Evolutionary conservation across 495 filamentous ascomycete genomes (phyloP).

Genomic region (Lentithecium fluviatile): DNA sequence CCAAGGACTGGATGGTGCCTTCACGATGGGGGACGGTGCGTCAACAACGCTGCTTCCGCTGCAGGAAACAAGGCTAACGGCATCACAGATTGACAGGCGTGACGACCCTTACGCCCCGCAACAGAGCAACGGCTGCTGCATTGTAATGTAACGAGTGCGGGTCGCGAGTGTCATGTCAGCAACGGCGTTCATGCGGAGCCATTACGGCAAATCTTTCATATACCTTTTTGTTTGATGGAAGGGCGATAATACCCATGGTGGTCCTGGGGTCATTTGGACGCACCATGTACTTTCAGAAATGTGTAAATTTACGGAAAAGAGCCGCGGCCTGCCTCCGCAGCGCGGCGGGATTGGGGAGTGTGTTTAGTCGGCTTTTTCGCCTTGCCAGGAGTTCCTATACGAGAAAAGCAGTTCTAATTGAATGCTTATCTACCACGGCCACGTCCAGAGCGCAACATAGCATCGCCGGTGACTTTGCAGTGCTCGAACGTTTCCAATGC

Average conservation of each 20-base stretch:
- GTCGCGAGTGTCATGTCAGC: slow-evolving; percentile 28
- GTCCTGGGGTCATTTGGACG: slow-evolving; percentile 23
- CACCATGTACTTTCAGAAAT: slow-evolving; percentile 28
- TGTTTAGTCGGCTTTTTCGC: slow-evolving; percentile 16
- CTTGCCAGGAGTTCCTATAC: slow-evolving; percentile 21
- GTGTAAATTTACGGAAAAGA: slow-evolving; percentile 38
- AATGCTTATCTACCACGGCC: background rate
- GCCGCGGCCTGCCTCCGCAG: slow-evolving; percentile 23
- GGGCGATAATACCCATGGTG: slow-evolving; percentile 35
- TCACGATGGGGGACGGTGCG: slow-evolving; percentile 91
- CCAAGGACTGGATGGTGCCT: slow-evolving; percentile 98
- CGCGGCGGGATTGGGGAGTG: slow-evolving; percentile 15
- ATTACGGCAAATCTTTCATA: slow-evolving; percentile 37
- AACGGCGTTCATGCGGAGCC: slow-evolving; percentile 35
- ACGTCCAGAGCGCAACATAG: background rate
- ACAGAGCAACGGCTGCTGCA: slow-evolving; percentile 85
- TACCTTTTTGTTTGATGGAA: slow-evolving; percentile 22
- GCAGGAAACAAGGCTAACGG: slow-evolving; percentile 25
- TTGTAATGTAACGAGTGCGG: slow-evolving; percentile 69
- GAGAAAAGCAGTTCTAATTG: slow-evolving; percentile 26
- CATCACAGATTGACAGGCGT: slow-evolving; percentile 69
- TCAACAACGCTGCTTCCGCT: slow-evolving; percentile 7
- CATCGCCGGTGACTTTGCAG: background rate
- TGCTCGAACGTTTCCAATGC: background rate
- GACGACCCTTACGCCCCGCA: slow-evolving; percentile 97